phyloP scores from a whole-genome alignment of 2,329 filamentous ascomycete genomes.

The Hypoxylon sp. region DNA sequence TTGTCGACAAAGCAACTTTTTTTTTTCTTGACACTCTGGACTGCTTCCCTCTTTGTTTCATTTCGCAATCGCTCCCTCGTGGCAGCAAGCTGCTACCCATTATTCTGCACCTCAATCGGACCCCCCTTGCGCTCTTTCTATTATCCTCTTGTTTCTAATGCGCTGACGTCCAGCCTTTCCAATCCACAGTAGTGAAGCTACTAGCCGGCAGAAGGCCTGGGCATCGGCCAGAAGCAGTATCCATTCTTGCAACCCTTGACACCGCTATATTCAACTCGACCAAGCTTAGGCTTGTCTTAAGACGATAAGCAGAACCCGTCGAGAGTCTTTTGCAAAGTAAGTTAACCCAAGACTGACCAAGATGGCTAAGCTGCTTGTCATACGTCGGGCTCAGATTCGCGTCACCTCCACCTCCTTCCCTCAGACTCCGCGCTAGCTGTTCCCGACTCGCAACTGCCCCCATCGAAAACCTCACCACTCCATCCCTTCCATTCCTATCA shows the following conservation, averaged over 20 bases:
- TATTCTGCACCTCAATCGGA: slow-evolving; percentile 39
- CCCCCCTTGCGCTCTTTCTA: slow-evolving; percentile 42
- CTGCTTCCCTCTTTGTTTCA: slow-evolving; percentile 45
- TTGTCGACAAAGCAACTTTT: slow-evolving; percentile 49
- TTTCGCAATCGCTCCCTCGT: slow-evolving; percentile 46
- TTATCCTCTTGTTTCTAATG: slow-evolving; percentile 43
- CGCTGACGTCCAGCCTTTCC: slow-evolving; percentile 47
- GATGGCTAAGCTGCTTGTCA: slow-evolving; percentile 31
- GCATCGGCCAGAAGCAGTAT: slow-evolving; percentile 39
- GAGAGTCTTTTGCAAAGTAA: slow-evolving; percentile 42
- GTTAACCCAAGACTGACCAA: slow-evolving; percentile 32
- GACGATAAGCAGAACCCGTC: slow-evolving; percentile 42
- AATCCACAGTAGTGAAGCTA: slow-evolving; percentile 40
- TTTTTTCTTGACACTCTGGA: slow-evolving; percentile 43
- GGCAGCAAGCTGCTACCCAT: slow-evolving; percentile 48
- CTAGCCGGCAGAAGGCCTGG: slow-evolving; percentile 41
- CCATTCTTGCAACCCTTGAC: slow-evolving; percentile 34
- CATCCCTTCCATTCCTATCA: slow-evolving; percentile 31
- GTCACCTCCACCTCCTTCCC: slow-evolving; percentile 43
- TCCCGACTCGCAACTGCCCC: slow-evolving; percentile 37
- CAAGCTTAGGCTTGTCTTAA: slow-evolving; percentile 46
- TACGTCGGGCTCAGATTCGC: slow-evolving; percentile 41
- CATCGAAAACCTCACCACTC: slow-evolving; percentile 30
- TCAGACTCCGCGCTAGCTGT: slow-evolving; percentile 38
- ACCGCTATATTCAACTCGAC: slow-evolving; percentile 22